Conservation (phyloP, 148 eudicot species). For the Pharnaceum exiguum region DNA sequence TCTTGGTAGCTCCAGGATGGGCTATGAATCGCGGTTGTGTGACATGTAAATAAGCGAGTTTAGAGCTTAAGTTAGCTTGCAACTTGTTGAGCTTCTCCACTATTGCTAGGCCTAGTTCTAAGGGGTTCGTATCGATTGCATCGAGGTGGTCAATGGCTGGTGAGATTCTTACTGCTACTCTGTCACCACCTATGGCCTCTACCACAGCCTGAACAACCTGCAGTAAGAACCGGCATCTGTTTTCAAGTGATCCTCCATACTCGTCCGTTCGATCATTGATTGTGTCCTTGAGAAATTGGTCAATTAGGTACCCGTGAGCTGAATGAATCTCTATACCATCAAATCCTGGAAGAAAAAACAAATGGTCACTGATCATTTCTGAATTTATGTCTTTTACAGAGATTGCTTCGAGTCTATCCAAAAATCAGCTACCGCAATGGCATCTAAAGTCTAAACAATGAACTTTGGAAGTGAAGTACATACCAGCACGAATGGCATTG, state of each 20-base stretch:
- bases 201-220: conserved; percentile 6
- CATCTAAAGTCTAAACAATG: too few relatives aligned
- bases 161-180: conserved; percentile 15
- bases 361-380: too few relatives aligned
- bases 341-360: conserved; percentile 12
- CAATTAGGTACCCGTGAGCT: conserved; percentile 18
- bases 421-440: too few relatives aligned
- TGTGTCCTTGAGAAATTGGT: conserved; percentile 17
- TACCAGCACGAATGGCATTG: conserved; percentile 69
- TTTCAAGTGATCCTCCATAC: conserved; percentile 15
- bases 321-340: conserved; percentile 24
- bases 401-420: too few relatives aligned
- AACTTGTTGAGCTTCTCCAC: conserved; percentile 1
- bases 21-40: neutral
- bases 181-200: conserved; percentile 12
- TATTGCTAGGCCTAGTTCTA: conserved; percentile 2
- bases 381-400: too few relatives aligned
- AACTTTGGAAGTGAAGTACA: neutral
- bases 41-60: neutral
- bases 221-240: conserved; percentile 12
- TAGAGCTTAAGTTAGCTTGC: neutral
- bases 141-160: conserved; percentile 6
- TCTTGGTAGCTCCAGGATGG: conserved; percentile 1
- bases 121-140: conserved; percentile 12
- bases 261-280: conserved; percentile 17